Conservation (phyloP, 106 monocot species). For the Allium fistulosum region DNA sequence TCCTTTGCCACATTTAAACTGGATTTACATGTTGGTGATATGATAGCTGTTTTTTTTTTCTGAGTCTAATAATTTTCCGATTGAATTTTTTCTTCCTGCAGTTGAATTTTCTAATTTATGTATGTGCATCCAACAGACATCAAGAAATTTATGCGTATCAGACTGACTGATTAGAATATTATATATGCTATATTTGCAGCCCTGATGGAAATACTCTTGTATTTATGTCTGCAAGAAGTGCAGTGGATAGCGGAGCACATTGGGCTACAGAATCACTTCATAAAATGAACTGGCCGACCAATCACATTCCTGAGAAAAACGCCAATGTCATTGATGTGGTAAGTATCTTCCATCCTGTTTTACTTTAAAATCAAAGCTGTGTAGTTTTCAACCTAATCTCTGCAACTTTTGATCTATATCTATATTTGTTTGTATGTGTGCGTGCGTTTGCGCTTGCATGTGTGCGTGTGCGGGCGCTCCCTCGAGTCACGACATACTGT, state of each 20-base stretch:
- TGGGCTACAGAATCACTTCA: slow-evolving; percentile 84
- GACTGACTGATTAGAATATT: slow-evolving; percentile 6
- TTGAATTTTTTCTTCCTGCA: no score
- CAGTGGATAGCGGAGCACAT: slow-evolving; percentile 95
- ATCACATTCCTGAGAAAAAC: slow-evolving; percentile 29
- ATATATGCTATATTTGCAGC: slow-evolving; percentile 22
- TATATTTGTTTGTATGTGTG: no score
- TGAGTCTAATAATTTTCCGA: no score
- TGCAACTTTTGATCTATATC: no score
- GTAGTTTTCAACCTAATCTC: no score
- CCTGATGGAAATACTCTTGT: slow-evolving; percentile 89
- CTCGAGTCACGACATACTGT: no score
- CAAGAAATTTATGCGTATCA: neutral
- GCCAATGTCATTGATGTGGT: slow-evolving; percentile 65
- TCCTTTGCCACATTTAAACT: no score
- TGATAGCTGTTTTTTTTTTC: no score
- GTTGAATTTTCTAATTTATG: neutral
- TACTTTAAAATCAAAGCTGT: no score
- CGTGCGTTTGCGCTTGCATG: no score
- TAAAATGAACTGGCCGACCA: slow-evolving; percentile 73
- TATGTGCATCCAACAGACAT: neutral
- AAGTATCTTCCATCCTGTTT: neutral
- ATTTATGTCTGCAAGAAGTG: slow-evolving; percentile 77
- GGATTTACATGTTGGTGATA: no score
- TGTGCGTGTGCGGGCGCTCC: no score